Evolutionary conservation across 1,284 basidiomycete species (phyloP).

Genomic region (Ceratobasidium sp.): DNA sequence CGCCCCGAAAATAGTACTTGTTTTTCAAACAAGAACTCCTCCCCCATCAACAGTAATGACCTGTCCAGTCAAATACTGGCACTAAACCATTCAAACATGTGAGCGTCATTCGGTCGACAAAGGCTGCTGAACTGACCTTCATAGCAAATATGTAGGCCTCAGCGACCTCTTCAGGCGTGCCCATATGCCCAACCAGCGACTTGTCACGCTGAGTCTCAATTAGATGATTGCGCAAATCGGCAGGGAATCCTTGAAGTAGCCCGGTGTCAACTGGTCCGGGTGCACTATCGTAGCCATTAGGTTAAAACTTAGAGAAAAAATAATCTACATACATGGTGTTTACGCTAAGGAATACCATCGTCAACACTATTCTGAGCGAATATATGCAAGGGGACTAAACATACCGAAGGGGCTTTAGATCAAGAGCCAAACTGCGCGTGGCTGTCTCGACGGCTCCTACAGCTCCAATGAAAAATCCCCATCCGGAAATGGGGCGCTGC

Average conservation of each 20-base stretch:
- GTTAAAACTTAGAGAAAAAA: too few species aligned
- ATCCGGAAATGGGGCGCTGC: background rate
- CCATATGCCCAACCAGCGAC: constrained; percentile 5
- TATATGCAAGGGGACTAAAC: background rate
- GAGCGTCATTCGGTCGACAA: background rate
- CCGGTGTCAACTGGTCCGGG: constrained; percentile 14
- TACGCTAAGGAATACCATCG: background rate
- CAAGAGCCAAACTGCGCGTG: constrained; percentile 26
- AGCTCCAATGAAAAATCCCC: background rate
- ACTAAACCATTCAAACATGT: too few species aligned
- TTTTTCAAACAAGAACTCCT: too few species aligned
- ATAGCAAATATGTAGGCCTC: constrained; percentile 39
- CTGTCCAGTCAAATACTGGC: too few species aligned
- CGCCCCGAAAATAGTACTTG: too few species aligned
- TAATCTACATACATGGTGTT: background rate
- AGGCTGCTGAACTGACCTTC: background rate
- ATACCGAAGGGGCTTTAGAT: constrained; percentile 32
- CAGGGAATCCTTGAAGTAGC: background rate
- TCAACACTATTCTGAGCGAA: background rate
- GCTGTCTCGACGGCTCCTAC: constrained; percentile 29
- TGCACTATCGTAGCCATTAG: background rate
- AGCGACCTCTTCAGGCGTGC: constrained; percentile 19
- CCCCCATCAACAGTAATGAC: too few species aligned
- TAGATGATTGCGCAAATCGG: background rate
- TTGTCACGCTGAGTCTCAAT: background rate